phyloP scores from a whole-genome alignment of 192 early-diverging fungal species.

The Coemansia sp. region DNA sequence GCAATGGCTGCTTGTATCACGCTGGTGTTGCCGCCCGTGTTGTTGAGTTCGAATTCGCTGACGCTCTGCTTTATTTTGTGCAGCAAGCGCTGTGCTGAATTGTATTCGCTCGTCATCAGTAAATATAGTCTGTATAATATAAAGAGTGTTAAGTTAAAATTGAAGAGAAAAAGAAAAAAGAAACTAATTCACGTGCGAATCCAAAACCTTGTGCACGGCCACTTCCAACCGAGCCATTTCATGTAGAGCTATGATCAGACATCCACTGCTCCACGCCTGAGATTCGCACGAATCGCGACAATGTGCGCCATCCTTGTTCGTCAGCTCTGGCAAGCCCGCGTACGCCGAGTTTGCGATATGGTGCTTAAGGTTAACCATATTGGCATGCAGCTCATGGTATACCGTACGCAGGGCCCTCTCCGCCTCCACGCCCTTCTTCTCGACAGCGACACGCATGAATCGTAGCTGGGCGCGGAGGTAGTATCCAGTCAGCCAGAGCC shows the following conservation, averaged over 20 bases:
- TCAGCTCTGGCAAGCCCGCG: slow-evolving; percentile 95
- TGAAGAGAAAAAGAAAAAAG: background rate
- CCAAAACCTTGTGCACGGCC: slow-evolving; percentile 31
- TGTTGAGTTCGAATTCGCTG: slow-evolving; percentile 42
- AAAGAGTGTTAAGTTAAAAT: background rate
- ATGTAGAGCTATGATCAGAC: slow-evolving; percentile 43
- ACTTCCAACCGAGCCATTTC: slow-evolving; percentile 33
- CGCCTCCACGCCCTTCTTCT: slow-evolving; percentile 6
- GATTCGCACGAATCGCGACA: slow-evolving; percentile 88
- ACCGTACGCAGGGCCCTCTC: slow-evolving; percentile 61
- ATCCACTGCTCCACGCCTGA: slow-evolving; percentile 81
- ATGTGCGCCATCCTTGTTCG: slow-evolving; percentile 79
- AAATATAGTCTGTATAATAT: background rate
- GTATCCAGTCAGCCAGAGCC: slow-evolving; percentile 92
- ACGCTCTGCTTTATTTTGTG: slow-evolving; percentile 51
- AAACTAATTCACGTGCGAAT: background rate
- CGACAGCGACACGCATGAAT: slow-evolving; percentile 56
- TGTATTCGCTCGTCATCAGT: slow-evolving; percentile 52
- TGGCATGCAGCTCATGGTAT: slow-evolving; percentile 70
- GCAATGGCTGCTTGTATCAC: slow-evolving; percentile 32
- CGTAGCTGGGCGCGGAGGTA: slow-evolving; percentile 83
- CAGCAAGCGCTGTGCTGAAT: slow-evolving; percentile 51
- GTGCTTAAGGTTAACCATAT: slow-evolving; percentile 65
- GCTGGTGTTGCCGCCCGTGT: slow-evolving; percentile 2
- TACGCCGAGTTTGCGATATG: slow-evolving; percentile 70